These are phyloP conservation scores for Hypomontagnella submonticulosa DNA, from an alignment of 495 filamentous ascomycete genomes.

Conservation along the genomic window DNA sequence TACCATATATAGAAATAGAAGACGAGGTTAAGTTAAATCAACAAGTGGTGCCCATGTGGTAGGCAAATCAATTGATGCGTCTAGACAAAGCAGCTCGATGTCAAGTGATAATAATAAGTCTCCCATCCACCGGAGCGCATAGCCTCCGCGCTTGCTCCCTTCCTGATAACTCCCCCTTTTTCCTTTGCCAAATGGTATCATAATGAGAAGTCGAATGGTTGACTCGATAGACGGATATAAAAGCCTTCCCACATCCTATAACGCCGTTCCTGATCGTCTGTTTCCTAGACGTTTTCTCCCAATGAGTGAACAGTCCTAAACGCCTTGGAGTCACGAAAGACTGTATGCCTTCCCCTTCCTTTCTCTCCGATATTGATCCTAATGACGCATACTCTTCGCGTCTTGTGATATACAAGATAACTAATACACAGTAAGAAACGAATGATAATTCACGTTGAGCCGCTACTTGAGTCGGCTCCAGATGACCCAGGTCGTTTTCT, in stretches of 20 bases:
- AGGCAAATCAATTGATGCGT: slow-evolving; percentile 36
- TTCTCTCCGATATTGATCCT: slow-evolving; percentile 1
- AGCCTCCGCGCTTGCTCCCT: slow-evolving; percentile 18
- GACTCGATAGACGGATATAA: slow-evolving; percentile 22
- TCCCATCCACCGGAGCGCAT: slow-evolving; percentile 22
- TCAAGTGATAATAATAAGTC: slow-evolving; percentile 22
- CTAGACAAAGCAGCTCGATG: slow-evolving; percentile 32
- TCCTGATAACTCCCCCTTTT: slow-evolving; percentile 34
- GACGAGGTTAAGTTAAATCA: background rate
- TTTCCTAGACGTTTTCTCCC: slow-evolving; percentile 20
- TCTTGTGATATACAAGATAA: slow-evolving; percentile 27
- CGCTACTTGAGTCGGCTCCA: slow-evolving; percentile 41
- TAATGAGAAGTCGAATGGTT: slow-evolving; percentile 28
- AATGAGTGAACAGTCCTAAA: slow-evolving; percentile 18
- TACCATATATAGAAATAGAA: slow-evolving; percentile 1
- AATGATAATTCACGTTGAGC: slow-evolving; percentile 38
- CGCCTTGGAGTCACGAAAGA: slow-evolving; percentile 23
- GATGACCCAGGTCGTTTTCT: slow-evolving; percentile 45
- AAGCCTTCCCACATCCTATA: slow-evolving; percentile 14
- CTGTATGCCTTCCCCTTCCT: slow-evolving; percentile 3
- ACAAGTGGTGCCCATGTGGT: slow-evolving; percentile 16
- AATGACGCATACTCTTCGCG: slow-evolving; percentile 7
- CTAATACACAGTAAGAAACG: slow-evolving; percentile 40
- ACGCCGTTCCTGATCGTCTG: slow-evolving; percentile 16
- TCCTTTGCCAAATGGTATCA: slow-evolving; percentile 43